A percentile compares a stretch with the other conserved stretches of the same genome.
phyloP scores from a whole-genome alignment of 805 yeast genomes.

The Tetrapisispora arboricola region DNA sequence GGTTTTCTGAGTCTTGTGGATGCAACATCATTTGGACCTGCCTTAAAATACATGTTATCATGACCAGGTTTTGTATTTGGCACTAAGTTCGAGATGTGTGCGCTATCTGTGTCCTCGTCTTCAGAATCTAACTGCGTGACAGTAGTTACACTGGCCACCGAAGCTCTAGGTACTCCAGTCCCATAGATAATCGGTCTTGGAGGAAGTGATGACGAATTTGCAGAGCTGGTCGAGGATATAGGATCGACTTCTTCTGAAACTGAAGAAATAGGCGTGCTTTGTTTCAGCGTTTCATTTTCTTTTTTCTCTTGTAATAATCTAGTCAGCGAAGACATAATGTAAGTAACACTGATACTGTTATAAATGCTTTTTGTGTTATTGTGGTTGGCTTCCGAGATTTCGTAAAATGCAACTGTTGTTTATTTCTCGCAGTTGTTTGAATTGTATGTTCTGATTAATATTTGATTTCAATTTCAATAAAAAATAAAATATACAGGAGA shows the following conservation, averaged over 20 bases:
- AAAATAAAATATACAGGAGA: no score
- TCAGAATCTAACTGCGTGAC: constrained; percentile 23
- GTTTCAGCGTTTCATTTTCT: not conserved
- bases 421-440: no score
- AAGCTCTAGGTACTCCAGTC: constrained; percentile 1
- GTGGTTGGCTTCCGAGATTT: no score
- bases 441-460: no score
- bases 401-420: no score
- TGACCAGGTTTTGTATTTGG: not conserved
- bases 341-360: not conserved
- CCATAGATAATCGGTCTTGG: constrained; percentile 8
- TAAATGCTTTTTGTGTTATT: no score
- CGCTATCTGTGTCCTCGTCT: constrained; percentile 10
- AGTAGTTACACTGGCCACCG: constrained; percentile 23
- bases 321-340: constrained; percentile 28
- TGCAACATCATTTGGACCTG: constrained; percentile 1
- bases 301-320: constrained; percentile 25
- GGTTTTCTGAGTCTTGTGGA: not conserved
- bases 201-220: not conserved
- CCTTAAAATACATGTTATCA: constrained; percentile 1
- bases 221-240: not conserved
- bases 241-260: not conserved
- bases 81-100: not conserved
- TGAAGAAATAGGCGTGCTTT: not conserved
- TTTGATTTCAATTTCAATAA: no score